Conservation (phyloP, 2,329 filamentous ascomycete genomes). For the Fusarium mundagurra region DNA sequence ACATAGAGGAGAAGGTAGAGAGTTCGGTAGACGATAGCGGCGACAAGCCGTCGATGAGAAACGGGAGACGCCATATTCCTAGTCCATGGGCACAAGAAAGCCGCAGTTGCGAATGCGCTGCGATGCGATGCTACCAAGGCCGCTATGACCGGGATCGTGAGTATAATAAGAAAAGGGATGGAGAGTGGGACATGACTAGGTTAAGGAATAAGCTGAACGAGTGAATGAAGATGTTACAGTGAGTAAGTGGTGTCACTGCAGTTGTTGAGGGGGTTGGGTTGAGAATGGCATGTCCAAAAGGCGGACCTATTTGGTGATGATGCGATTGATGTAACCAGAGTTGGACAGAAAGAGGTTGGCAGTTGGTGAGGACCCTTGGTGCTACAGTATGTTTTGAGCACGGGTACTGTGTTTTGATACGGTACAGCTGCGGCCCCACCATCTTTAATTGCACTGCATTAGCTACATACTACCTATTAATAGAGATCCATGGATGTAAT, state of each 20-base stretch:
- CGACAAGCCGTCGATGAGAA: slow-evolving; percentile 64
- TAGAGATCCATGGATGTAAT: background rate
- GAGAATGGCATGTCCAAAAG: slow-evolving; percentile 36
- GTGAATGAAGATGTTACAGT: slow-evolving; percentile 12
- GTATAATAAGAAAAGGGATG: slow-evolving; percentile 21
- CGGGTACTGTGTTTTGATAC: slow-evolving; percentile 8
- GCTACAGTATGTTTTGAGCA: background rate
- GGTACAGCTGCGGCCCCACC: background rate
- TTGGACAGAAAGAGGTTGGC: slow-evolving; percentile 33
- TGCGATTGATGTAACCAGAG: slow-evolving; percentile 21
- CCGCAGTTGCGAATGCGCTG: slow-evolving; percentile 5
- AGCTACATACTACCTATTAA: too few species aligned
- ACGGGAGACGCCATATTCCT: slow-evolving; percentile 47
- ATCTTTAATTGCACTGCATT: slow-evolving; percentile 19
- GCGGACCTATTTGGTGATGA: slow-evolving; percentile 20
- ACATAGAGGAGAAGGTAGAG: slow-evolving; percentile 81
- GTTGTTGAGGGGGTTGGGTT: slow-evolving; percentile 34
- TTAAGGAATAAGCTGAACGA: slow-evolving; percentile 29
- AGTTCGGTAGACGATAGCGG: slow-evolving; percentile 82
- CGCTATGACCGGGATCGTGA: slow-evolving; percentile 23
- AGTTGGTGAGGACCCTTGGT: slow-evolving; percentile 14
- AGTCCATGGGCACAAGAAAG: slow-evolving; percentile 13
- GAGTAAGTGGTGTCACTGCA: slow-evolving; percentile 26
- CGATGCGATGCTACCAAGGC: background rate
- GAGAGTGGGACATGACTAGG: slow-evolving; percentile 44